Evolutionary conservation across 768 basidiomycete species (phyloP), one percentile per base, ranked within the genome.

Genomic region (Kwoniella sp.): DNA sequence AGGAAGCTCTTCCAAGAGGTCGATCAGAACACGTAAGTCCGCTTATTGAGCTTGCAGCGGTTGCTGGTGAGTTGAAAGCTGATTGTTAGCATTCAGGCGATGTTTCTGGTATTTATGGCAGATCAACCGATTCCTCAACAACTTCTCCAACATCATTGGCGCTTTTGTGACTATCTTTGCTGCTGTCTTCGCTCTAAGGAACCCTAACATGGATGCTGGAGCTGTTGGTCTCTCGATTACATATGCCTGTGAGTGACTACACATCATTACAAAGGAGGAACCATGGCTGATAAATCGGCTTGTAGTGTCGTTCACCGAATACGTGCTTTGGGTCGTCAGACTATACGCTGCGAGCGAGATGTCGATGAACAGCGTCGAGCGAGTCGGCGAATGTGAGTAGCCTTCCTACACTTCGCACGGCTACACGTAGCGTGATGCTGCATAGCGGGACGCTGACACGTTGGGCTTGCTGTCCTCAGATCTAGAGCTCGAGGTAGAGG

Each of bases 351-450:
- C 76, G 1, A 63, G 63, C 45, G 75, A 80, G 54, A 78, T 79
- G 73, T 58, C 72, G 13, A 75, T 80, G 68, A 82, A 82, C 72
- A 75, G 73, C 30, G 73, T 97, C 20, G 82, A 83, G 66, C 74
- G 82, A 1, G 72, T 83, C 1, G 67, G 73, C 26, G 82, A 82
- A 57, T 82, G 77, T 78, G 55, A 69, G 78, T 70, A 12, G 4
- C 22, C 41, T 3, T 38, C 12, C 26, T 23, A 26, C 17, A 31
- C n/a, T n/a, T n/a, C n/a, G n/a, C n/a, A n/a, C n/a, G n/a, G n/a
- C n/a, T n/a, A n/a, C n/a, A n/a, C n/a, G n/a, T n/a, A n/a, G n/a
- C n/a, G n/a, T n/a, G n/a, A n/a, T n/a, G n/a, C n/a, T n/a, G n/a
- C n/a, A n/a, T n/a, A n/a, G n/a, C n/a, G 15, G 26, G 34, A 48